A percentile compares a stretch with the other conserved stretches of the same genome.
Conservation (phyloP, 192 early-diverging fungal genomes). For the Endogone sp. region DNA sequence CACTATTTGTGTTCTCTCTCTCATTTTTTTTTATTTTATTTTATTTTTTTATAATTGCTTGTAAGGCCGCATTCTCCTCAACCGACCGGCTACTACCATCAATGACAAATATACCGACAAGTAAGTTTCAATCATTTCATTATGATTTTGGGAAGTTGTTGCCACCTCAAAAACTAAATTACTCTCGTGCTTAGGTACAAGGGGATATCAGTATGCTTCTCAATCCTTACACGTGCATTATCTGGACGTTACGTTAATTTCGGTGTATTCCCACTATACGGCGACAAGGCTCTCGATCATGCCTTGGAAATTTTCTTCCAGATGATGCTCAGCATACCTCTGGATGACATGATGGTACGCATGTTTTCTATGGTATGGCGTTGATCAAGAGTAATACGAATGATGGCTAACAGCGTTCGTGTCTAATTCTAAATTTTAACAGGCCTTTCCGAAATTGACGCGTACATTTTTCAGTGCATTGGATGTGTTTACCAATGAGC, state of each 20-base stretch:
- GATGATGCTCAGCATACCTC: conserved; percentile 68
- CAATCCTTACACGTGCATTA: conserved; percentile 62
- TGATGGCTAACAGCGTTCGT: neutral
- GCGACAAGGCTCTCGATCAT: conserved; percentile 70
- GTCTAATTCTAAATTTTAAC: neutral
- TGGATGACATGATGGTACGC: conserved; percentile 69
- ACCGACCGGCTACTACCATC: conserved; percentile 12
- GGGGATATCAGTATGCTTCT: conserved; percentile 73
- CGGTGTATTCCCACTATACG: conserved; percentile 87
- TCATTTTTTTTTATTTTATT: conserved; percentile 22
- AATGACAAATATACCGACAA: conserved; percentile 43
- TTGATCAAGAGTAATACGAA: too few relatives aligned
- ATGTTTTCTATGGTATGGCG: neutral
- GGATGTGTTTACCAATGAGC: conserved; percentile 65
- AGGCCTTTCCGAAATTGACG: conserved; percentile 60
- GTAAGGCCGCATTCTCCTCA: neutral
- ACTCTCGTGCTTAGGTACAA: conserved; percentile 75
- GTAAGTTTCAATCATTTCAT: conserved; percentile 10
- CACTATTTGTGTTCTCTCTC: neutral
- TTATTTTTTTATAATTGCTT: neutral
- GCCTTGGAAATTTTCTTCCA: conserved; percentile 61
- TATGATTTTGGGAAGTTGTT: too few relatives aligned
- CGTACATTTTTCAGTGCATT: conserved; percentile 60
- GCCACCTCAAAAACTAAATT: too few relatives aligned
- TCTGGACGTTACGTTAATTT: conserved; percentile 86